These are phyloP conservation scores for Tolypocladium paradoxum DNA, from an alignment of 2,329 filamentous ascomycete genomes.

Conservation along the genomic window DNA sequence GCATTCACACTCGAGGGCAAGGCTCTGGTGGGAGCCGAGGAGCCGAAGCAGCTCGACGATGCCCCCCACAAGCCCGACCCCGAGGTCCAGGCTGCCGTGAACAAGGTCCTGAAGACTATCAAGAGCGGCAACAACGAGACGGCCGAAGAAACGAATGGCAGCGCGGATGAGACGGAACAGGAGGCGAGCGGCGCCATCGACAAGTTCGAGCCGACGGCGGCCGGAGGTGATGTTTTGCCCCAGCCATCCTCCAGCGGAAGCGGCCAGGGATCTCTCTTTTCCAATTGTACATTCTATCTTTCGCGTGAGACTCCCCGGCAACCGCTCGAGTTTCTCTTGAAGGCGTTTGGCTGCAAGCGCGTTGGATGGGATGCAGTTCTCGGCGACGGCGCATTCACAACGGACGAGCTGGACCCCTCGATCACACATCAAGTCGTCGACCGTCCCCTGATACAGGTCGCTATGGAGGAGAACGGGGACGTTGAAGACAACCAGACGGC, in stretches of 20 bases:
- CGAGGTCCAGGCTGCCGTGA: constrained; percentile 53
- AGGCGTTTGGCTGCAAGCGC: constrained; percentile 89
- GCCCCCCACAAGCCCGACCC: constrained; percentile 44
- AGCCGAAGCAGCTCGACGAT: constrained; percentile 40
- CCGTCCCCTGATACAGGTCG: constrained; percentile 62
- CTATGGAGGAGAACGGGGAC: constrained; percentile 36
- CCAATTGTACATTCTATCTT: constrained; percentile 81
- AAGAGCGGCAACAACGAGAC: constrained; percentile 33
- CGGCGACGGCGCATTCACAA: constrained; percentile 85
- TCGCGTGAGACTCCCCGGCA: constrained; percentile 88
- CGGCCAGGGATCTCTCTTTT: constrained; percentile 67
- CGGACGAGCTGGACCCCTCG: constrained; percentile 71
- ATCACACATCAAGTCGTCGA: constrained; percentile 98
- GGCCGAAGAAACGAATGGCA: constrained; percentile 20
- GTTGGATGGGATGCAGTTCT: constrained; percentile 90
- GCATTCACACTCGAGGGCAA: constrained; percentile 81
- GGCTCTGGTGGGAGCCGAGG: constrained; percentile 46
- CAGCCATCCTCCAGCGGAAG: constrained; percentile 62
- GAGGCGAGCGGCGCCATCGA: constrained; percentile 60
- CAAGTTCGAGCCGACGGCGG: constrained; percentile 77
- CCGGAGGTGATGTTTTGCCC: constrained; percentile 73
- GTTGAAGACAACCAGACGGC: constrained; percentile 51
- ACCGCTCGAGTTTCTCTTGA: constrained; percentile 83
- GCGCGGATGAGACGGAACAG: constrained; percentile 33
- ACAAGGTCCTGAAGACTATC: constrained; percentile 59